These are phyloP conservation scores for Colletotrichum scovillei DNA, from an alignment of 2,329 filamentous ascomycete species.

Conservation along the genomic window DNA sequence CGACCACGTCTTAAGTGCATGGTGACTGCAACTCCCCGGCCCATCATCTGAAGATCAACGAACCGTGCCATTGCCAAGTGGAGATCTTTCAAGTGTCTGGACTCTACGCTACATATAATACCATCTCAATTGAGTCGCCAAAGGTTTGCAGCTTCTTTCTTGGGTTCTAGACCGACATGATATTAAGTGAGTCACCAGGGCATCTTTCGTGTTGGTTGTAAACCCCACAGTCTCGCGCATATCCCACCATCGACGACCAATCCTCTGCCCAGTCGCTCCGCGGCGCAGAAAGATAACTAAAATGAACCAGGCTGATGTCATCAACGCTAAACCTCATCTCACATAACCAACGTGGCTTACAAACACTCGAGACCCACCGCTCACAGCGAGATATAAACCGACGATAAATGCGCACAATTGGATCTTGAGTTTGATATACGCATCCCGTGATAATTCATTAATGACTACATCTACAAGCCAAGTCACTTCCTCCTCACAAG, in stretches of 20 bases:
- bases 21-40: background rate
- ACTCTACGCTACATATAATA: background rate
- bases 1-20: background rate
- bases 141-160: background rate
- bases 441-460: background rate
- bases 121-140: background rate
- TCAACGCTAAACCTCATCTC: background rate
- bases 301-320: background rate
- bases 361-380: background rate
- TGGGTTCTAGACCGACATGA: background rate
- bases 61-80: background rate
- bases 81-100: background rate
- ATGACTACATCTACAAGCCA: background rate
- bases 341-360: background rate
- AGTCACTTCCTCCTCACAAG: background rate
- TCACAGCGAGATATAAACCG: background rate
- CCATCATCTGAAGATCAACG: slow-evolving; percentile 11
- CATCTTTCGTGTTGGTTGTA: background rate
- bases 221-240: background rate
- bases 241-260: background rate
- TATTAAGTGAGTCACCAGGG: background rate
- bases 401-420: background rate
- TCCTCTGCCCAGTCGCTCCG: background rate
- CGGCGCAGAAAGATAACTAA: background rate
- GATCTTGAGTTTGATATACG: no score